Conservation (phyloP, 148 eudicot species). For the Arctostaphylos glauca region DNA sequence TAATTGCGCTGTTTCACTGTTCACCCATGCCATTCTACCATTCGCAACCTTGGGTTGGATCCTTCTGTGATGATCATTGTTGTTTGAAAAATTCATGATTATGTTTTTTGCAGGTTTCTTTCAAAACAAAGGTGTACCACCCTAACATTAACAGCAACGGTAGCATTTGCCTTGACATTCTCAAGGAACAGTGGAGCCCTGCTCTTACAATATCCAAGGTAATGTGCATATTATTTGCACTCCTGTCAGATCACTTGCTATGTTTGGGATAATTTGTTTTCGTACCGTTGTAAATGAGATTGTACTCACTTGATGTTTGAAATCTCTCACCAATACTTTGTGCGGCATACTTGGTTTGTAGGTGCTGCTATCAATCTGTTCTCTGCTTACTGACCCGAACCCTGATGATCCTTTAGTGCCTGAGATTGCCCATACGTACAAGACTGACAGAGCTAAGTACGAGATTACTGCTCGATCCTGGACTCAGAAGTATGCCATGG, state of each 20-base stretch:
- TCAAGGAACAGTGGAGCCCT: constrained; percentile 54
- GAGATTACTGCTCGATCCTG: constrained; percentile 52
- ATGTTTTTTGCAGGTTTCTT: constrained; percentile 34
- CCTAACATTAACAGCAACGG: constrained; percentile 51
- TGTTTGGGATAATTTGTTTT: background rate
- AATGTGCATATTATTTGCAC: background rate
- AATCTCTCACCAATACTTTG: background rate
- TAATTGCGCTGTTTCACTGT: background rate
- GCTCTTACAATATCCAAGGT: constrained; percentile 50
- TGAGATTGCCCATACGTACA: constrained; percentile 52
- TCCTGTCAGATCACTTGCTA: background rate
- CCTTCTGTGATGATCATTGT: background rate
- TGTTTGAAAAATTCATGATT: background rate
- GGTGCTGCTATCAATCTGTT: constrained; percentile 50
- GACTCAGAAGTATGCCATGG: constrained; percentile 56
- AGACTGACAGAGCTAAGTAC: constrained; percentile 45
- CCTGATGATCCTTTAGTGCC: constrained; percentile 55
- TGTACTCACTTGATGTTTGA: background rate
- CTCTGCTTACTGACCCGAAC: constrained; percentile 46
- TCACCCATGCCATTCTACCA: background rate
- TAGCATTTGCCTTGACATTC: constrained; percentile 48
- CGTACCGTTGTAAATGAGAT: background rate
- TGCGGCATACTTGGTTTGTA: constrained; percentile 7
- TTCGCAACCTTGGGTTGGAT: background rate
- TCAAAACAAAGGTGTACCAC: constrained; percentile 42